Evolutionary conservation across 768 basidiomycete species (phyloP), one percentile per base, ranked within the genome.

Genomic region (Kwoniella mangroviensis): DNA sequence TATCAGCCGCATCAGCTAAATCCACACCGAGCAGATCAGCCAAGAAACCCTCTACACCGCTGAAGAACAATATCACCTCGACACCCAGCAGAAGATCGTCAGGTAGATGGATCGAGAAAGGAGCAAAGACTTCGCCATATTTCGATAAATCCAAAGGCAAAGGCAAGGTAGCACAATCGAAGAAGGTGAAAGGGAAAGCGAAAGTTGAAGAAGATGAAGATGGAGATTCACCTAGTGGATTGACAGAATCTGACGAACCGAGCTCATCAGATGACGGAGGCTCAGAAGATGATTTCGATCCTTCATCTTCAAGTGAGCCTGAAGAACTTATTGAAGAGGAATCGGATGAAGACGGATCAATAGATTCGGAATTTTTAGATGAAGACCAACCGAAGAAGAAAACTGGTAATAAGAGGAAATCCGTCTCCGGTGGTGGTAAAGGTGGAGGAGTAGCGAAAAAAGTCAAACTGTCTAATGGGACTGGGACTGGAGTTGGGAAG

Each of bases 191-290:
- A 59, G 52, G 10, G 57, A 19, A 28, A 41, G 26, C 15, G 41
- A 19, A 74, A 42, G n/a, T 51, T 11, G 68, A 69, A 1, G 85
- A 85, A 13, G 84, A 86, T 12, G 85, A 85, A 17, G 85, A 85
- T 1, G 82, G 80, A 19, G 84, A 79, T 56, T 73, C 67, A 15
- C 49, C 70, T 4, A 77, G 63, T n/a, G 74, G 77, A 52, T 10
- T 75, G 73, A 70, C 73, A 19, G 69, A 70, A 53, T 65, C 72
- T 22, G 65, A 72, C 54, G 53, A 62, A 5, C 63, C 57, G 4
- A 68, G 68, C 19, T 73, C 76, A 26, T 49, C 69, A 6, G 75
- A 73, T 58, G 70, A 71, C n/a, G 53, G n/a, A 12, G 64, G 53
- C 12, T 71, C 70, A 6, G 69, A 73, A 24, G 78, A 78, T 51